Conservation (phyloP, 305 asterid genomes). For the Petunia hybrid region DNA sequence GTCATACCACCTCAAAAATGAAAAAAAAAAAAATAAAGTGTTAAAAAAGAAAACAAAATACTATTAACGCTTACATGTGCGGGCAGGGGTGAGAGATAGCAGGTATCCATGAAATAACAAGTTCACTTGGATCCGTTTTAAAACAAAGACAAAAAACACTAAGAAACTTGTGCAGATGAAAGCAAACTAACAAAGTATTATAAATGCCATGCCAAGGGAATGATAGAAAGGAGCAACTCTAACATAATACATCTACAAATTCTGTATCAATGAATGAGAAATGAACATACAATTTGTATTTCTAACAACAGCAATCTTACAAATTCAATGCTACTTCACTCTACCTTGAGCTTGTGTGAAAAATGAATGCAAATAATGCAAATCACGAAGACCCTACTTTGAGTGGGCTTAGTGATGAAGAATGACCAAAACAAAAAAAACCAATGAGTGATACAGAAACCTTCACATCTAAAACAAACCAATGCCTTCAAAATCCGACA, state of each 20-base stretch:
- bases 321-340: conserved; percentile 21
- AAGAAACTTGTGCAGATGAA: neutral
- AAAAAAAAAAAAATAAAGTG: too few relatives aligned
- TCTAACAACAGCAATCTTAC: conserved; percentile 22
- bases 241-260: neutral
- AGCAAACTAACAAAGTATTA: neutral
- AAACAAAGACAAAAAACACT: neutral
- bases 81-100: too few relatives aligned
- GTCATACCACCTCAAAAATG: too few relatives aligned
- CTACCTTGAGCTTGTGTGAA: conserved; percentile 13
- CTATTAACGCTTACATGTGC: too few relatives aligned
- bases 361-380: conserved; percentile 16
- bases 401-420: conserved; percentile 19
- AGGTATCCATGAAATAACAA: too few relatives aligned
- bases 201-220: neutral
- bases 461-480: conserved; percentile 24
- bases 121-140: too few relatives aligned
- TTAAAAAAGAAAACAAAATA: too few relatives aligned
- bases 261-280: neutral
- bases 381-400: conserved; percentile 6
- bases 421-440: conserved; percentile 5
- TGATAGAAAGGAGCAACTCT: conserved; percentile 19
- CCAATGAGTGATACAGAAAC: neutral
- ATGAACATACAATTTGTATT: neutral
- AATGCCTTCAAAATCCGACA: conserved; percentile 17